Base-by-base conservation (phyloP, 2,329 filamentous ascomycete genomes). In the Hypoxylon sp. region DNA sequence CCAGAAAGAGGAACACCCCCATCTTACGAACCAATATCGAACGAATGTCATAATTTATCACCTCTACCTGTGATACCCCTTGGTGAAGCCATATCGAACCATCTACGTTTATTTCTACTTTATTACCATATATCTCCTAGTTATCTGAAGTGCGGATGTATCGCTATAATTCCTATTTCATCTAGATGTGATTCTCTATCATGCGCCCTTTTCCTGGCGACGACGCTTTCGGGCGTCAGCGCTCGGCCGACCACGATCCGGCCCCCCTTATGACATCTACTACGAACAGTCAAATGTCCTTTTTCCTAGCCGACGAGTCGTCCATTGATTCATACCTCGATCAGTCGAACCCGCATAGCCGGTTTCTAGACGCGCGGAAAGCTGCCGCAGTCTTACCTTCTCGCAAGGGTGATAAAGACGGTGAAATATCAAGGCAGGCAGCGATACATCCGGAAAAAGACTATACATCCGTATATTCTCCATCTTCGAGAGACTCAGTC, bases 291-390 rank as follows among this genome's bases (percentile, higher is more conserved):
- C 82, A 84, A 50, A 85, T 86, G 82, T 84, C 82, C 56, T 86
- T 83, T 68, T 81, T 84, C 67, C 73, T 87, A 52, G 81, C 81
- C 70, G 82, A 85, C 70, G 85, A 86, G 74, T 80, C 82, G 47
- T 77, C 80, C 9, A 76, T 86, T 64, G 81, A 83, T 65, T 75
- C 79, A 9, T 78, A 79, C 47, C 72, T 79, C 53, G 74, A 78
- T 47, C 74, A 73, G 21, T 71, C 75, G 30, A 70, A 74, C 63
- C 67, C 77, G 46, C 70, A 69, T 53, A 60, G 61, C 64, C 73
- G 70, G 47, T 69, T 71, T 54, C 75, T 75, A 61, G 80, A 81
- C 48, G 58, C 75, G 19, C 73, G 75, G 30, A 83, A 75, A 50
- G 41, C 58, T 41, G 58, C 60, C 27, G 66, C 19, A 41, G 27